phyloP scores from a whole-genome alignment of 306 rosid species.

The Notholithocarpus densiflorus region DNA sequence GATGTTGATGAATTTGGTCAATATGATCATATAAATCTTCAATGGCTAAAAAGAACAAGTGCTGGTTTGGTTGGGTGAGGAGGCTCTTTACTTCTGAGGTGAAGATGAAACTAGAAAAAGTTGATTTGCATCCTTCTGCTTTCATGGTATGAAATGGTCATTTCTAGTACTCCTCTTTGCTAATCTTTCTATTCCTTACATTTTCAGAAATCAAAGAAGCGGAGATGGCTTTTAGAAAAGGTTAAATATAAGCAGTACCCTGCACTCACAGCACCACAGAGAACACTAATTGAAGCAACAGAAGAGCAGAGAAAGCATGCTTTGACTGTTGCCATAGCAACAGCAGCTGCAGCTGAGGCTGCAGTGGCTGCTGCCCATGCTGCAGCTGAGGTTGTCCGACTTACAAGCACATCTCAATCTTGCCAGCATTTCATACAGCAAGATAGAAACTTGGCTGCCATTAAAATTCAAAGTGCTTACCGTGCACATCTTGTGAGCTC shows the following conservation, averaged over 20 bases:
- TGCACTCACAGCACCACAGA: slow-evolving; percentile 43
- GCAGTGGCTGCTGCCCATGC: slow-evolving; percentile 89
- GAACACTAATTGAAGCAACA: slow-evolving; percentile 52
- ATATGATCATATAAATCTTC: slow-evolving; percentile 26
- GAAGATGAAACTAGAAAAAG: slow-evolving; percentile 42
- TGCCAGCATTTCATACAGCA: slow-evolving; percentile 25
- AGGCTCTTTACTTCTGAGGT: slow-evolving; percentile 47
- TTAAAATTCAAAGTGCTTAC: slow-evolving; percentile 69
- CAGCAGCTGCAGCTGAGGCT: slow-evolving; percentile 85
- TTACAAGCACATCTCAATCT: slow-evolving; percentile 44
- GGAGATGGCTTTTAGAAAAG: slow-evolving; percentile 57
- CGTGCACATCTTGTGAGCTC: slow-evolving; percentile 76
- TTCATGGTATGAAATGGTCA: not conserved
- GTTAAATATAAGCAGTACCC: slow-evolving; percentile 45
- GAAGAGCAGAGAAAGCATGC: slow-evolving; percentile 79
- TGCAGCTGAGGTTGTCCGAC: slow-evolving; percentile 84
- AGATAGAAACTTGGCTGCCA: slow-evolving; percentile 54
- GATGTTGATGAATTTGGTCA: slow-evolving; percentile 24
- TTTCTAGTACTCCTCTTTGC: not conserved
- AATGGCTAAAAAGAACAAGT: slow-evolving; percentile 54
- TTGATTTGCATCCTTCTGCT: not conserved
- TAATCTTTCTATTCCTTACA: slow-evolving; percentile 1
- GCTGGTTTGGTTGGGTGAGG: slow-evolving; percentile 81
- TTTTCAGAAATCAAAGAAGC: slow-evolving; percentile 47
- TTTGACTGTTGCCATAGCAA: slow-evolving; percentile 70